Evolutionary conservation across 305 asterid genomes (phyloP), one percentile per base, ranked within the genome.

Genomic region (Fraxinus platypoda): DNA sequence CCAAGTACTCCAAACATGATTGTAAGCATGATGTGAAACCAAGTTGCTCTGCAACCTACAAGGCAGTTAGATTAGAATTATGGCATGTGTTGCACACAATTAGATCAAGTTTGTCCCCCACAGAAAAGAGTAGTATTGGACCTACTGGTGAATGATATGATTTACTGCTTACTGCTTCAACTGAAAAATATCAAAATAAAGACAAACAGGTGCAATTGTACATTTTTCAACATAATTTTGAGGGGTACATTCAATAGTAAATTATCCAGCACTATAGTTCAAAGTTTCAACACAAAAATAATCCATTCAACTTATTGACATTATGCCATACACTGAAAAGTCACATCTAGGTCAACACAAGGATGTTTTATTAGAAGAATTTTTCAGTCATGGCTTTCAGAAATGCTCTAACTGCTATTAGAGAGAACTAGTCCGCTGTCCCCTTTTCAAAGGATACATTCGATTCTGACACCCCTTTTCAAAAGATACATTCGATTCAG

Each of bases 1-100:
- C 99, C 88, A 96, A 90, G 92, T 92, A 92, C 80, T 93, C 98
- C 89, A 96, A 88, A 85, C 99, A 96, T 8, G 93, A 90, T 59
- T 81, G 87, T 80, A 93, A 85, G 88, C 99, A 96, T 6, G 91
- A 71, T 23, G 85, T 68, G 86, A 87, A 96, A 23, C 98, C 97
- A 37, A 96, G 91, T 76, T 89, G 91, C 83, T 96, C 97, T 2
- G 95, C 95, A 70, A 88, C 93, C 99, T 96, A 64, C 78, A 87
- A 49, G 49, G 31, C 12, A 41, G 73, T 72, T 77, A 79, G 19
- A 76, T 74, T 35, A 19, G 66, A 35, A 81, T 72, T 75, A 77
- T 25, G 74, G 71, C 75, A 46, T 41, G 26, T n/a, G 3, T 13
- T 52, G 31, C 7, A 13, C 41, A 15, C 23, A 71, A 71, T 30